Percentiles rank a stretch among this genome's conserved stretches.
Evolutionary conservation across 1,284 basidiomycete genomes (phyloP).

Genomic region (Sporisorium sorghi): DNA sequence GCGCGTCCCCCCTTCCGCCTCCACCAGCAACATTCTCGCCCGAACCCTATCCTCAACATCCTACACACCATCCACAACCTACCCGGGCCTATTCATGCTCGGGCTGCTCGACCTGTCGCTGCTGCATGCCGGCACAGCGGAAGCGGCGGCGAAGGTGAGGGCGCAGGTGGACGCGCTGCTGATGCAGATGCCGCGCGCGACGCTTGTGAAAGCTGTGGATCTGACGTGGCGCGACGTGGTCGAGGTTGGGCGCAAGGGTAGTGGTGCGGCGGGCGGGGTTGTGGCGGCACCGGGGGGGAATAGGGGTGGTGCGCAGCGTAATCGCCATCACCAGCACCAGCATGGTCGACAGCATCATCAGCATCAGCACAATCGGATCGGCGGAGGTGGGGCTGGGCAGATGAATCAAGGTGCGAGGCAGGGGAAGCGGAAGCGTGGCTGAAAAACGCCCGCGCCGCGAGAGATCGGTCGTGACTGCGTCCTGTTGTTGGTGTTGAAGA

Average conservation of each 20-base stretch:
- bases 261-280: background rate
- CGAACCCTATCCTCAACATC: background rate
- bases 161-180: constrained; percentile 14
- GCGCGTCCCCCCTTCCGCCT: background rate
- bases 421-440: constrained; percentile 22
- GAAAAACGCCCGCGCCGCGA: too few relatives aligned
- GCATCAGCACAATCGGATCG: background rate
- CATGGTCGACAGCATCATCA: constrained; percentile 11
- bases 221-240: constrained; percentile 29
- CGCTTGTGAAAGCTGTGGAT: constrained; percentile 24
- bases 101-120: constrained; percentile 20
- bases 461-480: background rate
- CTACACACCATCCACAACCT: constrained; percentile 12
- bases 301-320: background rate
- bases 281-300: background rate
- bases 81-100: constrained; percentile 25
- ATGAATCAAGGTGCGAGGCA: background rate
- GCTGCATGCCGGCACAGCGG: background rate
- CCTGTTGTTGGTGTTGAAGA: too few relatives aligned
- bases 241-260: constrained; percentile 14
- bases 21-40: background rate
- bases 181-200: constrained; percentile 25
- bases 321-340: background rate
- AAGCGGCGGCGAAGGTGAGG: background rate
- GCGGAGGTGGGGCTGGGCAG: background rate